These are phyloP conservation scores for Daldinia sp. DNA, from an alignment of 2,329 filamentous ascomycete species.

Conservation along the genomic window DNA sequence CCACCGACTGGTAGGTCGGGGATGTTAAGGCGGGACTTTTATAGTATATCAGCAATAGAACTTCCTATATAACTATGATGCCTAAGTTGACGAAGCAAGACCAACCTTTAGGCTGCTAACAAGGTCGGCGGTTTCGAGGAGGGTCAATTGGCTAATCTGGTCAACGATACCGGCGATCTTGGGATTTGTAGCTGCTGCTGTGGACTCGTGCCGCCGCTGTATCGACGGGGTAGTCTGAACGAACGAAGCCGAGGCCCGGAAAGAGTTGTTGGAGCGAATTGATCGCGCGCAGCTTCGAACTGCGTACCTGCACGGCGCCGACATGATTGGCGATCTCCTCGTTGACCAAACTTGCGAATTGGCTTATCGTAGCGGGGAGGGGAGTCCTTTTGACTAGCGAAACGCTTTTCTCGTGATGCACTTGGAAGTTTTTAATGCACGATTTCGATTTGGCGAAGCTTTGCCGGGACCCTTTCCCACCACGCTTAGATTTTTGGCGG, in stretches of 20 bases:
- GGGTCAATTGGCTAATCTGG: constrained; percentile 97
- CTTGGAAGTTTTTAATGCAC: constrained; percentile 42
- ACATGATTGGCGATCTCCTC: constrained; percentile 57
- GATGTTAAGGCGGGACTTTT: constrained; percentile 91
- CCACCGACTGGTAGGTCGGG: constrained; percentile 95
- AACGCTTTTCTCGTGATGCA: constrained; percentile 37
- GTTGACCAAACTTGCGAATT: constrained; percentile 32
- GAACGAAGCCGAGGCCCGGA: constrained; percentile 56
- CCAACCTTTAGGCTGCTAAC: constrained; percentile 93
- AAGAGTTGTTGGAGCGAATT: constrained; percentile 59
- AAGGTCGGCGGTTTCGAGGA: constrained; percentile 96
- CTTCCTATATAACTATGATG: neutral
- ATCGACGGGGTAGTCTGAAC: constrained; percentile 57
- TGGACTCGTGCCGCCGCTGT: constrained; percentile 86
- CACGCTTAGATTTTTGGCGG: constrained; percentile 13
- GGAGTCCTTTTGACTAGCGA: constrained; percentile 12
- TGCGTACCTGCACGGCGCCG: constrained; percentile 68
- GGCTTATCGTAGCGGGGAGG: constrained; percentile 8
- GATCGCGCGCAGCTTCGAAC: constrained; percentile 71
- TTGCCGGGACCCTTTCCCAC: constrained; percentile 19
- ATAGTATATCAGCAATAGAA: constrained; percentile 32
- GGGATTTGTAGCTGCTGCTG: constrained; percentile 78
- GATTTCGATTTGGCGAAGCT: constrained; percentile 36
- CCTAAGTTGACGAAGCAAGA: constrained; percentile 3
- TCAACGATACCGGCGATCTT: constrained; percentile 97